Evolutionary conservation across 2,329 filamentous ascomycete species (phyloP), one percentile per base, ranked within the genome.

Genomic region (Neofusicoccum laricinum): DNA sequence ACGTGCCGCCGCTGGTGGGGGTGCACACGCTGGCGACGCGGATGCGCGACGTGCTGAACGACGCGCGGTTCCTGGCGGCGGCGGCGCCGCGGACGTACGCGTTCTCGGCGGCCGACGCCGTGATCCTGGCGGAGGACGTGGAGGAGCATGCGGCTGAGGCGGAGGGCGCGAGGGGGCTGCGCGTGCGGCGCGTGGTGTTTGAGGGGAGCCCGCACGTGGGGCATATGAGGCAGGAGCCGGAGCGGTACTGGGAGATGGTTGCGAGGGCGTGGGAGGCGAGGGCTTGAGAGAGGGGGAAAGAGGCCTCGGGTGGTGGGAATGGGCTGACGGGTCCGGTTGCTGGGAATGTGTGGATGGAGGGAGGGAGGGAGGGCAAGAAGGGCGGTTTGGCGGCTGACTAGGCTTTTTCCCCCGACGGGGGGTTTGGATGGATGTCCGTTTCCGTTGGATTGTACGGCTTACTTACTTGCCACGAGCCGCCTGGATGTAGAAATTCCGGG

Each of bases 191-290:
- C 19, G 82, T 85, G 64, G 69, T 82, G 34, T 90, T 90, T 66
- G 80, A 85, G 57, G 83, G 81, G 3, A 86, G 83, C 57, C 76
- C 81, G 1, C 87, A 90, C 72, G 87, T 88, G 17, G 85, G 84
- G 1, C 86, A 89, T 70, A 83, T 89, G 77, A 78, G 83, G 17
- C 75, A 81, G 72, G 81, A 87, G 63, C 81, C 83, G 0, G 79
- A 79, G 36, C 78, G 82, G 71, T 90, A 90, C 70, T 90, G 87
- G 87, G 65, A 53, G 25, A 73, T 73, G 11, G 68, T 80, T n/a
- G 62, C 71, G 64, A 66, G 66, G 30, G 61, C 61, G 2, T 63
- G 61, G 61, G 49, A 55, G 50, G 36, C 6, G n/a, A 46, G 49
- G 32, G 48, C 12, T 45, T 63, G 49, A 63, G 38, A 8, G n/a